Base-by-base conservation (phyloP, 495 filamentous ascomycete genomes). In the Hyaloscypha finlandica region DNA sequence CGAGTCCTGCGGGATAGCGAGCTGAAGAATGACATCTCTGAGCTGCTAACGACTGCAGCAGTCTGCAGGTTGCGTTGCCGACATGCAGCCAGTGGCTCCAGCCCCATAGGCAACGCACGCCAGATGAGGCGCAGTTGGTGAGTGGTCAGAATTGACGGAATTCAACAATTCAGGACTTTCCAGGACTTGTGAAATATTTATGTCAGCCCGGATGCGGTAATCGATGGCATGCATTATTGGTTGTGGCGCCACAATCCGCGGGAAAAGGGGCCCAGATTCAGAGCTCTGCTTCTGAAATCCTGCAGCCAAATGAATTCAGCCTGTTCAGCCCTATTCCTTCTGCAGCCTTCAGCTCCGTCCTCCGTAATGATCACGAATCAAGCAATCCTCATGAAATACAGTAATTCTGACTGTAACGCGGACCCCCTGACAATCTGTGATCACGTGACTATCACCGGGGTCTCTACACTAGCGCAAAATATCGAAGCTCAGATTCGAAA, bases 101-200 rank as follows among this genome's bases (percentile, higher is more conserved):
- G 42, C 65, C 39, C 59, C 65, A 53, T 39, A 59, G 63, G 37
- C 53, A 20, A 58, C 66, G 59, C 59, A 59, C 59, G 12, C n/a
- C 35, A 61, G 22, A 29, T 52, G 59, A 37, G 59, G 66, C 66
- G 66, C 32, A 63, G 59, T 19, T 32, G n/a, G 56, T 33, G 39
- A 42, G 31, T 32, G 30, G 48, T 33, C 54, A 8, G 42, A 42
- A 29, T n/a, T n/a, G 54, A 9, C 35, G 32, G 30, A 30, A 4
- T 30, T 22, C 22, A 37, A 37, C 35, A 37, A 63, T 62, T 14
- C 60, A 68, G 66, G 61, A 63, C 61, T 65, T 55, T 69, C 39
- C 53, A 70, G 68, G 68, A 70, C 68, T 70, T 62, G 54, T 32
- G 37, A 22, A 54, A 59, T 42, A 37, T 59, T 60, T 60, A 60